Base-by-base conservation (phyloP, 331 rosid species). In the Malus hybrid region DNA sequence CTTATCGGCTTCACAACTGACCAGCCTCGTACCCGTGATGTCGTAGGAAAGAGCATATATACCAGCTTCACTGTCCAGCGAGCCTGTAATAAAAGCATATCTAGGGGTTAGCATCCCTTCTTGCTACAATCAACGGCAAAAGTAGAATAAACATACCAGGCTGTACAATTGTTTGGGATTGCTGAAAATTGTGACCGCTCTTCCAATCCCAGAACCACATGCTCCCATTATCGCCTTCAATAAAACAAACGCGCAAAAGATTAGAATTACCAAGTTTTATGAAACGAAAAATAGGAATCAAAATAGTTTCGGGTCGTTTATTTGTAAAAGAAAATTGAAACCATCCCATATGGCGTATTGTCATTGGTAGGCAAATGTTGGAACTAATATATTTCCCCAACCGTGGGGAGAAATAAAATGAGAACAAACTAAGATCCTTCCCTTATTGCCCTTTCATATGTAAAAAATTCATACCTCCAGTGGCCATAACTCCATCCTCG, bases 121-220 rank as follows among this genome's bases (percentile, higher is more conserved):
- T 54, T 32, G 65, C 52, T 55, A n/a, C 16, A 19, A 44, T 15
- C 14, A 34, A 59, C 28, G 10, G 14, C 3, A 27, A 39, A 5
- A 52, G 5, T 46, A 34, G 18, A 66, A 78, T 24, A 72, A 76
- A 67, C 76, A 61, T 95, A 95, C 97, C 97, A 10, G 99, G 97
- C 67, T 95, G 99, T 32, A 95, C 99, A 67, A 95, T 92, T 73
- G 97, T 92, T 86, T 95, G 99, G 16, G 92, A 27, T 83, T 95
- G 99, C 83, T 95, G 99, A 67, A 84, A 95, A 85, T 92, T 95
- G 81, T 95, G 97, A 64, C 99, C 97, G 56, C 99, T 95, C 86
- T 89, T 91, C 97, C 97, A 95, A 65, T 92, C 99, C 99, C 99
- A 95, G 81, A 95, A 95, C 99, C 99, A 95, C 78, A 95, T 3